phyloP scores from a whole-genome alignment of 2,329 filamentous ascomycete genomes.

The Fusarium chaquense region DNA sequence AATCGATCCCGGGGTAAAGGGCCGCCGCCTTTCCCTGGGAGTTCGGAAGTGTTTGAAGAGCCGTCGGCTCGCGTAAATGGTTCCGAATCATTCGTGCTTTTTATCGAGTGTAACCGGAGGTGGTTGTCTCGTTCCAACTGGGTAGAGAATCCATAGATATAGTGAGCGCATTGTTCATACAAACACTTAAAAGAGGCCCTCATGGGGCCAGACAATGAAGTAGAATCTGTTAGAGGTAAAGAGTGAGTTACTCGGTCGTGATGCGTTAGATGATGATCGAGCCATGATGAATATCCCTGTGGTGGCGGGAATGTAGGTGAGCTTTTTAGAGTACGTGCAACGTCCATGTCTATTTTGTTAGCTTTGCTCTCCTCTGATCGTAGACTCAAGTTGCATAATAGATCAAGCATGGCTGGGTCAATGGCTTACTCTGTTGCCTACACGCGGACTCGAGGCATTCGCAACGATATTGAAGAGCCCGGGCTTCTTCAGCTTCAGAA shows the following conservation, averaged over 20 bases:
- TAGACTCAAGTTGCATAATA: conserved; percentile 2
- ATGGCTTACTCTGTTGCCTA: conserved; percentile 53
- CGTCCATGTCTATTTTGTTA: conserved; percentile 50
- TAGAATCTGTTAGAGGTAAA: conserved; percentile 42
- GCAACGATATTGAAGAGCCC: conserved; percentile 68
- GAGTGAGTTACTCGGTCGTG: conserved; percentile 62
- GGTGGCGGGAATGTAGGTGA: conserved; percentile 53
- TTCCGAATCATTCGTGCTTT: conserved; percentile 59
- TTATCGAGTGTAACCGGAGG: conserved; percentile 58
- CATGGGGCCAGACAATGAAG: conserved; percentile 6
- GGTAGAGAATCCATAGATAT: conserved; percentile 68
- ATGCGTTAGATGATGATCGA: conserved; percentile 63
- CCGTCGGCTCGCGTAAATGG: conserved; percentile 52
- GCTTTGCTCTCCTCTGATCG: conserved; percentile 13
- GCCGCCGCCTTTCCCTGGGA: conserved; percentile 22
- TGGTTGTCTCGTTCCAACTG: conserved; percentile 65
- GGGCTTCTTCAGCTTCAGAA: conserved; percentile 68
- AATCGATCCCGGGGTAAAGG: conserved; percentile 44
- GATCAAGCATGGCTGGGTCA: neutral
- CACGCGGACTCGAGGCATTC: conserved; percentile 68
- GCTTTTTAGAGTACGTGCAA: conserved; percentile 48
- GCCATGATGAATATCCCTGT: conserved; percentile 63
- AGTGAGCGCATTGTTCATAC: conserved; percentile 67
- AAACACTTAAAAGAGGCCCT: conserved; percentile 63
- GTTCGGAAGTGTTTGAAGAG: conserved; percentile 29